Evolutionary conservation across 2,329 filamentous ascomycete genomes (phyloP).

Genomic region (Dendryphion nanum): DNA sequence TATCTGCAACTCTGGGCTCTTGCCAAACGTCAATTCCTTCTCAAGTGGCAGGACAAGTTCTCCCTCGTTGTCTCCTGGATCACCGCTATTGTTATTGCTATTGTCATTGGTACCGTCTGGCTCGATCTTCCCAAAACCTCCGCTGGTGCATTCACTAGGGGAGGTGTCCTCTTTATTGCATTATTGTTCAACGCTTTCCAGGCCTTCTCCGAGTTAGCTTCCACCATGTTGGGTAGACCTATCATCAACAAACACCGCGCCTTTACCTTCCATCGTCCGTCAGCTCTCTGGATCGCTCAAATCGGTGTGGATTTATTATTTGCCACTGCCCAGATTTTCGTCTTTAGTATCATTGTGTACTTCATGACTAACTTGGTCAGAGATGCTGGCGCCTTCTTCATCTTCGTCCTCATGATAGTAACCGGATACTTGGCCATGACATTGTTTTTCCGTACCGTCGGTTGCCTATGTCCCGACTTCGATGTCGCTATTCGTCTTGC

Average conservation of each 20-base stretch:
- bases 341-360: slow-evolving; percentile 49
- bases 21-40: slow-evolving; percentile 78
- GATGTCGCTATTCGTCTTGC: slow-evolving; percentile 82
- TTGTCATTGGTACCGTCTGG: slow-evolving; percentile 79
- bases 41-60: slow-evolving; percentile 84
- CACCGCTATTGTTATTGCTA: slow-evolving; percentile 69
- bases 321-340: slow-evolving; percentile 63
- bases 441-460: slow-evolving; percentile 46
- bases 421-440: slow-evolving; percentile 45
- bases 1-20: slow-evolving; percentile 79
- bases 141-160: slow-evolving; percentile 74
- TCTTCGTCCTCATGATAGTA: slow-evolving; percentile 46
- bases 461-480: slow-evolving; percentile 76
- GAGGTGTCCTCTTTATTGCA: slow-evolving; percentile 76
- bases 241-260: slow-evolving; percentile 83
- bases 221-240: slow-evolving; percentile 71
- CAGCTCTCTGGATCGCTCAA: slow-evolving; percentile 79
- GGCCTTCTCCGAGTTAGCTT: slow-evolving; percentile 74
- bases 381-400: slow-evolving; percentile 49
- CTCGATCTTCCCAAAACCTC: slow-evolving; percentile 63
- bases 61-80: slow-evolving; percentile 72
- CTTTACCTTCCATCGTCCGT: slow-evolving; percentile 80
- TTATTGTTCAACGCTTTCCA: slow-evolving; percentile 87
- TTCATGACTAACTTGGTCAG: slow-evolving; percentile 50
- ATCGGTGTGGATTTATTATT: slow-evolving; percentile 78